Evolutionary conservation across 2,329 filamentous ascomycete genomes (phyloP).

Genomic region (Mariannaea elegans): DNA sequence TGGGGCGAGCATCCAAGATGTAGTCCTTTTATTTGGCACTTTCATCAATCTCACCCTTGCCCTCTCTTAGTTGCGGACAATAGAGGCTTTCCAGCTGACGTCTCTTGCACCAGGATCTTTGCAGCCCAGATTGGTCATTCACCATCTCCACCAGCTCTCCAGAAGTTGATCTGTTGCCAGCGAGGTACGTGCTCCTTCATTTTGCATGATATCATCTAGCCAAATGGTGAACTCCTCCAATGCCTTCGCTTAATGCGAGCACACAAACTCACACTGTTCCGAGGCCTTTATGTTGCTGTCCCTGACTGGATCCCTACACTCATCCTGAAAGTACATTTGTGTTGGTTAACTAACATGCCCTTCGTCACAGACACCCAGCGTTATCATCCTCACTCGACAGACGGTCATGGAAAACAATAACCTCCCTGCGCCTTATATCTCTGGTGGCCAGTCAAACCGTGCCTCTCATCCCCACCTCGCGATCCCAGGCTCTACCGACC

Average conservation of each 20-base stretch:
- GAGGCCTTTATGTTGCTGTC: not conserved
- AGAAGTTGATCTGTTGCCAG: constrained; percentile 45
- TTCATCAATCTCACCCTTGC: not conserved
- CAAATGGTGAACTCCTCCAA: too few relatives aligned
- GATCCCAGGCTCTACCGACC: constrained; percentile 43
- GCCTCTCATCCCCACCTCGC: constrained; percentile 42
- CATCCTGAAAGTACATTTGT: not conserved
- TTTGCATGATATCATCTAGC: too few relatives aligned
- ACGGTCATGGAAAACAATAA: constrained; percentile 49
- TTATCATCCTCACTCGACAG: constrained; percentile 46
- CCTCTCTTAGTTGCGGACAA: not conserved
- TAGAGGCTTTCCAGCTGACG: not conserved
- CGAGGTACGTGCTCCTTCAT: constrained; percentile 38
- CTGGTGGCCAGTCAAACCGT: constrained; percentile 41
- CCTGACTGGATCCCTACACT: not conserved
- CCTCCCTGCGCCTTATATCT: constrained; percentile 44
- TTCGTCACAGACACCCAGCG: constrained; percentile 38
- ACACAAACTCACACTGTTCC: not conserved
- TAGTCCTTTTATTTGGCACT: not conserved
- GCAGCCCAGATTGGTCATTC: constrained; percentile 41
- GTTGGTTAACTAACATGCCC: constrained; percentile 2
- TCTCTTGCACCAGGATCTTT: constrained; percentile 38
- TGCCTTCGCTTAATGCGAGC: too few relatives aligned
- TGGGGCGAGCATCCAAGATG: too few relatives aligned
- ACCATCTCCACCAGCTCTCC: constrained; percentile 42